Evolutionary conservation across 495 filamentous ascomycete species (phyloP).

Genomic region (Terfezia claveryi): DNA sequence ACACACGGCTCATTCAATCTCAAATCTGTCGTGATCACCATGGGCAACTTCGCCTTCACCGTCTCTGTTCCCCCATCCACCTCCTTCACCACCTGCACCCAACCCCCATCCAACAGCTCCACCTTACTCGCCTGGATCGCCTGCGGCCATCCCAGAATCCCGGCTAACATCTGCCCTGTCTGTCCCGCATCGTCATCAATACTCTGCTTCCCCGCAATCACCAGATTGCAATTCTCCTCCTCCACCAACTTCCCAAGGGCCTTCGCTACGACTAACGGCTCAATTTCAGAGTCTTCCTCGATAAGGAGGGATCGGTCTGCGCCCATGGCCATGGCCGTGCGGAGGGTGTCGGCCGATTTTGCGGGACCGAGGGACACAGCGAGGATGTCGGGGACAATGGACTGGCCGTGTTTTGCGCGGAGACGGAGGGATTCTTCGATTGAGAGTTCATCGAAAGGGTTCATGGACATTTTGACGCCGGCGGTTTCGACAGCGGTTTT

Average conservation of each 20-base stretch:
- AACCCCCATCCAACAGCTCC: constrained; percentile 36
- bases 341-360: constrained; percentile 67
- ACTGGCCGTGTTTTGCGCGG: constrained; percentile 49
- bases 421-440: constrained; percentile 88
- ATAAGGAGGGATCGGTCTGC: constrained; percentile 81
- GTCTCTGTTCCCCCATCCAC: constrained; percentile 93
- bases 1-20: constrained; percentile 63
- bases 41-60: constrained; percentile 55
- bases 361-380: constrained; percentile 68
- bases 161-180: constrained; percentile 96
- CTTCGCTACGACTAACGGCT: constrained; percentile 82
- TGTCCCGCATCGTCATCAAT: constrained; percentile 92
- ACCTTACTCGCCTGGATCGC: constrained; percentile 81
- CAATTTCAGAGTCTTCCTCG: constrained; percentile 42
- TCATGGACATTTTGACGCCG: constrained; percentile 90
- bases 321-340: constrained; percentile 97
- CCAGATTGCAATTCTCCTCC: constrained; percentile 67
- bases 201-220: constrained; percentile 87
- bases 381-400: constrained; percentile 64
- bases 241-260: constrained; percentile 54
- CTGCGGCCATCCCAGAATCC: constrained; percentile 75
- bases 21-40: constrained; percentile 89
- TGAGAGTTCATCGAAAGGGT: constrained; percentile 96
- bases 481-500: constrained; percentile 79
- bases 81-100: constrained; percentile 59